Base-by-base conservation (phyloP, 306 rosid species). In the Prunus mira region DNA sequence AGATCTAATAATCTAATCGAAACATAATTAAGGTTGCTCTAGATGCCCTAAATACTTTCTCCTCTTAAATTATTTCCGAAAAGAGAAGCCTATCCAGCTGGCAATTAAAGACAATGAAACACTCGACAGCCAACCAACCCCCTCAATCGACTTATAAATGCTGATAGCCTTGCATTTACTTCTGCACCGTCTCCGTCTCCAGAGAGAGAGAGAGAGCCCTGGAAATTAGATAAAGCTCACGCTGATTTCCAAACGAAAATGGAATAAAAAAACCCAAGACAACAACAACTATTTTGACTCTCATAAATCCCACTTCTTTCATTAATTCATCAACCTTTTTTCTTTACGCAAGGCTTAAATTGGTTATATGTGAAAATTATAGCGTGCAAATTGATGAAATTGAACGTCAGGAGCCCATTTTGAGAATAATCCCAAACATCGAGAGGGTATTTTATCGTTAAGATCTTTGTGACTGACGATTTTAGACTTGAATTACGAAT, bases 131-230 rank as follows among this genome's bases (percentile, higher is more conserved):
- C 67, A 64, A 49, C 57, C 67, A 71, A 60, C 65, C 1, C 58
- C 51, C 52, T 73, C 80, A 72, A 62, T 82, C 0, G 49, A 69
- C 79, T 12, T 66, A 75, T 85, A 82, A 82, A 87, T 85, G 89
- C 86, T 55, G 6, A 58, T 6, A 5, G n/a, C 57, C 28, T 50
- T 27, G 86, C 88, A 86, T 76, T 86, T 27, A 86, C 75, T 81
- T 32, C 51, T 68, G 52, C 43, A 62, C 43, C 20, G 15, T 4
- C 24, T n/a, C 24, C 61, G 6, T 32, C 38, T 32, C 5, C 38
- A 38, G 43, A 38, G 2, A 62, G 3, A 38, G 43, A 38, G 2
- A 62, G 3, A 9, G 1, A 27, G 38, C 41, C 67, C 20, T 14
- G 28, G 20, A 62, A 15, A 62, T 56, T 8, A n/a, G 27, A 7